Base-by-base conservation (phyloP, 1,284 basidiomycete genomes). In the Caloboletus inedulis region DNA sequence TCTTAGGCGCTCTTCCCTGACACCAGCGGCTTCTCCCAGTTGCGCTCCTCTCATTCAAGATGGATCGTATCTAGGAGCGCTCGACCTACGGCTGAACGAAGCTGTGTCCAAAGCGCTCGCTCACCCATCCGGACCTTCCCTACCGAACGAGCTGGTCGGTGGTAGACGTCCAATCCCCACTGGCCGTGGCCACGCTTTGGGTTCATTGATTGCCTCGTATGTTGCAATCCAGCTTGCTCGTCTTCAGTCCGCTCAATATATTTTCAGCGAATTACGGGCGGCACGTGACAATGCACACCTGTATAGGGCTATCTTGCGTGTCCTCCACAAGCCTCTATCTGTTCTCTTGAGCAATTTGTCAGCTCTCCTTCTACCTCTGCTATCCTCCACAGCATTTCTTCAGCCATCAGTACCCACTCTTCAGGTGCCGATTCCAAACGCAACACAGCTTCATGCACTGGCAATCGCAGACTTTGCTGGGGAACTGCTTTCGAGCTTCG, bases 61-160 rank as follows among this genome's bases (percentile, higher is more conserved):
- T 65, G 85, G 85, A 48, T 86, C 85, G 6, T 91, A 89, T 68
- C 76, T 90, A 54, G 85, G 89, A 65, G 79, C 82, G 49, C 78
- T 91, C 44, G 77, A 82, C 59, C 74, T 90, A 51, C 89, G 85
- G 65, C 74, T 91, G 37, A 89, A 83, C 62, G 89, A 91, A 67
- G 87, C 85, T 0, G 85, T 88, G n/a, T 83, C 86, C 42, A 88
- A 81, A 70, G 84, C 87, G 2, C 73, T 91, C 39, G 75, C 79
- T 13, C 82, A 85, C 57, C 85, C 87, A 14, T 64, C 75, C 2
- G 81, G 81, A 10, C 74, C 81, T 23, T 73, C 75, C 23, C 61
- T 69, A 44, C 67, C 74, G 6, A 69, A 69, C 50, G 86, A 89
- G 54, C 67, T 77, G 35, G 65, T 87, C 16, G 70, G 72, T 44